Percentiles rank a stretch among this genome's conserved stretches.
Evolutionary conservation across 768 basidiomycete species (phyloP).

Genomic region (Mrakia gelida): DNA sequence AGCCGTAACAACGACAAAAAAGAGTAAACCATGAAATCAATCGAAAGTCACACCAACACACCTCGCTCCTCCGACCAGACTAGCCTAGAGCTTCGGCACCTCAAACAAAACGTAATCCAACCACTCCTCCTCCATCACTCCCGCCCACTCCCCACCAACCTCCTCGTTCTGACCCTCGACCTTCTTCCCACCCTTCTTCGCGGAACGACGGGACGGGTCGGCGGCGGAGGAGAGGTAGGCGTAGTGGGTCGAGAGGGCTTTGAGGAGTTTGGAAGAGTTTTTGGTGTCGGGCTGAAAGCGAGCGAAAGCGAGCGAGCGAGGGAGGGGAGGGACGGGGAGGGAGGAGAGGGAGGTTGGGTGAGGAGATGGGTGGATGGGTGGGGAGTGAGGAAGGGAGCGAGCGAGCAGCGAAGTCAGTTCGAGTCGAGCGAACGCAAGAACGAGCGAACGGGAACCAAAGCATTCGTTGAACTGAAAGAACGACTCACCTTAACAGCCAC

Average conservation of each 20-base stretch:
- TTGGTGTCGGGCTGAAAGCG: conserved; percentile 68
- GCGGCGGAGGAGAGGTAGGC: conserved; percentile 72
- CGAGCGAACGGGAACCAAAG: too few relatives aligned
- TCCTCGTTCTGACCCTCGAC: not conserved
- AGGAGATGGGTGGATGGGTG: not conserved
- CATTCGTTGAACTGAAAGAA: too few relatives aligned
- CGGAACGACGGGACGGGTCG: conserved; percentile 44
- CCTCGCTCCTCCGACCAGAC: too few relatives aligned
- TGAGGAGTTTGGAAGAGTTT: conserved; percentile 70
- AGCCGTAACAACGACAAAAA: too few relatives aligned
- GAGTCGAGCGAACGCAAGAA: too few relatives aligned
- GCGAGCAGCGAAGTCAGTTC: not conserved
- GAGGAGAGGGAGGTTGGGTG: too few relatives aligned
- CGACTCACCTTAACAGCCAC: conserved; percentile 67
- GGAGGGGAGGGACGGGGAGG: not conserved
- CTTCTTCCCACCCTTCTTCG: not conserved
- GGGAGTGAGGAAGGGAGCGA: not conserved
- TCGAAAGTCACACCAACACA: too few relatives aligned
- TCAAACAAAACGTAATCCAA: conserved; percentile 94
- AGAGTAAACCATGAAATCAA: too few relatives aligned
- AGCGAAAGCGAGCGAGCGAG: not conserved
- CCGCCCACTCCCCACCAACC: not conserved
- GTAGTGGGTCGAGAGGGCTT: conserved; percentile 69
- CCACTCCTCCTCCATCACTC: conserved; percentile 86
- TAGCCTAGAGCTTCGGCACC: conserved; percentile 75